These are phyloP conservation scores for Fusarium robinianum DNA, from an alignment of 2,329 filamentous ascomycete species.

Conservation along the genomic window DNA sequence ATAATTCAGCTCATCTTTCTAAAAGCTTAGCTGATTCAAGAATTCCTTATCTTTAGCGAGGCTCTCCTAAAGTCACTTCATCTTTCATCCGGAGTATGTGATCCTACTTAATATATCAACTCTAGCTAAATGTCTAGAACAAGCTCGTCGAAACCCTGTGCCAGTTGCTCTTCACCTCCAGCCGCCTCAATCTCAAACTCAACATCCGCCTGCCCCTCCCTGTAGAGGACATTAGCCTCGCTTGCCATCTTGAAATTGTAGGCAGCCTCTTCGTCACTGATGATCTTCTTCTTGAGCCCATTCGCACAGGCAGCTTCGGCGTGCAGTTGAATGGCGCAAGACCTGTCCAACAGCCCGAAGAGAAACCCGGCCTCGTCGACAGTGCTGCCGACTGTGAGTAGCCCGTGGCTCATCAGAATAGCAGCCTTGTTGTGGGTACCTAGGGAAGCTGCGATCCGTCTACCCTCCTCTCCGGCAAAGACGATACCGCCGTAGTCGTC, in stretches of 20 bases:
- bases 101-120: too few species aligned
- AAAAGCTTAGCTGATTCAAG: too few species aligned
- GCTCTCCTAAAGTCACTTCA: too few species aligned
- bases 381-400: constrained; percentile 71
- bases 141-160: too few species aligned
- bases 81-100: too few species aligned
- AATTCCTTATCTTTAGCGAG: too few species aligned
- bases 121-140: too few species aligned
- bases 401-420: constrained; percentile 72
- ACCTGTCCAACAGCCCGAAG: constrained; percentile 6
- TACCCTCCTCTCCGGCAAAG: constrained; percentile 66
- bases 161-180: too few species aligned
- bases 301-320: constrained; percentile 64
- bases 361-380: constrained; percentile 75
- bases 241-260: constrained; percentile 50
- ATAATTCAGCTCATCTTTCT: too few species aligned
- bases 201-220: constrained; percentile 53
- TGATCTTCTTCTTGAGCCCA: constrained; percentile 47
- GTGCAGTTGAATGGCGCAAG: constrained; percentile 12
- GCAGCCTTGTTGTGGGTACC: constrained; percentile 62
- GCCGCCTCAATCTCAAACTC: constrained; percentile 51
- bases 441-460: constrained; percentile 65
- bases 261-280: constrained; percentile 45
- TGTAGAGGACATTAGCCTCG: constrained; percentile 51
- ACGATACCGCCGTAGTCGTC: constrained; percentile 59